Base-by-base conservation (phyloP, 768 basidiomycete genomes). In the Boletellus emodensis region DNA sequence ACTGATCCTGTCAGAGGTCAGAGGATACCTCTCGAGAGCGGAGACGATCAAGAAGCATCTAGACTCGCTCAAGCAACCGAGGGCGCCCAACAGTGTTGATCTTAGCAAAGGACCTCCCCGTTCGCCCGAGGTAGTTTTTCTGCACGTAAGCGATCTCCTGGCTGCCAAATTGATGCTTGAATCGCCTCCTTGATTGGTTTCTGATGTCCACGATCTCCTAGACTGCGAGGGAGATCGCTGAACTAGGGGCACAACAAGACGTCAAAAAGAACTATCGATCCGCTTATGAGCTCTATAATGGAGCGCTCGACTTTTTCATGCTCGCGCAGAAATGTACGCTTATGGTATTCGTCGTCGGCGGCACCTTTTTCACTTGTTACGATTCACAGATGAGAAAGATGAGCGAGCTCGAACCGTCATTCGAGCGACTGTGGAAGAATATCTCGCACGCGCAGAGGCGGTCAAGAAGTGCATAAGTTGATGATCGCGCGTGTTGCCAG, bases 231-330 rank as follows among this genome's bases (percentile, higher is more conserved):
- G 88, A 90, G 56, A 81, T 95, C 43, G 88, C 94, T 11, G 86
- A 92, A 70, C 80, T 79, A 60, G 93, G 93, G 40, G 90, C 94
- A 61, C 90, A 92, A 49, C 85, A 89, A 58, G 95, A 98, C 71
- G 76, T 77, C 53, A 90, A 90, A 70, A 83, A 86, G 71, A 90
- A 94, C 69, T 94, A 94, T 73, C 76, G 79, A 13, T 90, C 93
- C 63, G 94, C 93, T 14, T 94, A 90, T 78, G 91, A 87, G 72
- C 80, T 84, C 53, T 94, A 95, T 71, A 85, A 87, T 71, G 94
- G 95, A 74, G 80, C 90, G 3, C 77, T 97, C 48, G 95, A 98
- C 66, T 97, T 94, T 70, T 98, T 98, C 71, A 90, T 96, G 86
- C 87, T 96, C 61, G 92, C 94, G 6, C 75, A 92, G 62, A 93